Evolutionary conservation across 2,329 filamentous ascomycete genomes (phyloP), one percentile per base, ranked within the genome.

Genomic region (Xylogone sp.): DNA sequence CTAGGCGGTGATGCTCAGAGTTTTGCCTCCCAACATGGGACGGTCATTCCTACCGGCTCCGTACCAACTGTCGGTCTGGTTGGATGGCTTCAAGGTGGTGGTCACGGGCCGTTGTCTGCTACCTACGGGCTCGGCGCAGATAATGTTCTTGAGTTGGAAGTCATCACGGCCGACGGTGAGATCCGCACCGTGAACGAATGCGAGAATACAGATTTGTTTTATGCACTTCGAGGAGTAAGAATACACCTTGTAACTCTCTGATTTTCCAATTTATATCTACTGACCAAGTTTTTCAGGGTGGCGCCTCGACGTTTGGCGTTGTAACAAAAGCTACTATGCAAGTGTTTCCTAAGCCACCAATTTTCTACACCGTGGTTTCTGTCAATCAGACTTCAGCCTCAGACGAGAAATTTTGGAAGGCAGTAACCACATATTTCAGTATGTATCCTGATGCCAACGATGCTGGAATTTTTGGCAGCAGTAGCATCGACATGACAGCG

Each of bases 1-100:
- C 48, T 55, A 16, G 47, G 49, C 1, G 53, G 45, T 42, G 56
- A 59, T 20, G 43, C 54, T 18, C 55, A 55, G 21, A 8, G 42
- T 9, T 52, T 51, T 19, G 6, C 10, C 6, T 6, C 5, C 10
- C 24, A 6, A 10, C 24, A 10, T 10, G 54, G 56, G 42, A 48
- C 53, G 27, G 47, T 48, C 1, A 34, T 55, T 22, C 43, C 57
- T 10, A 48, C 50, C 1, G 49, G 53, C 8, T 54, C 45, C 13
- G 50, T 51, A 4, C 29, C 18, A 10, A 45, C 44, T 3, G 53
- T 53, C 10, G 50, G 43, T n/a, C 13, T 50, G 21, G 56, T 54
- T 19, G 58, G 56, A 3, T 60, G 45, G 27, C 39, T 53, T n/a
- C 48, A 43, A 31, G 58, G 54, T n/a, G 58, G 54, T 16, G 56